Evolutionary conservation across 495 filamentous ascomycete genomes (phyloP), one percentile per base, ranked within the genome.

Genomic region (Immersiella caudata): DNA sequence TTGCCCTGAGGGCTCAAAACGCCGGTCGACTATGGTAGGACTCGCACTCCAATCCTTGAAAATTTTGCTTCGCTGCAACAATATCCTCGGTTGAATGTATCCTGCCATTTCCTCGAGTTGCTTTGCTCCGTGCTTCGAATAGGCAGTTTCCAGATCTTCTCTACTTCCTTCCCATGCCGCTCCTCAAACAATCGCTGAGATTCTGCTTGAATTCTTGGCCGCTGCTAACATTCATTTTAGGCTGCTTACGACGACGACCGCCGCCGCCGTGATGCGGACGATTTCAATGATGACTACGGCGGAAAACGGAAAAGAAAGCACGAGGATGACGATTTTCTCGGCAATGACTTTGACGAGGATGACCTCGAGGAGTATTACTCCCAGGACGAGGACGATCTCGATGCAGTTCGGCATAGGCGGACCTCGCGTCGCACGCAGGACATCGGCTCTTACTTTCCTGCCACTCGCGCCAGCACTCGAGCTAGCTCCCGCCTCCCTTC

Each of bases 331-430:
- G 67, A 62, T 36, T 70, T 69, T 22, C 27, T 27, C 18, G 58
- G 61, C 46, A 46, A 51, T 33, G 61, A 35, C 24, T 18, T 21
- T 6, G 54, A 62, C 5, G 72, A 75, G 22, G 73, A 78, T 18
- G 74, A 76, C 0, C 72, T 77, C 51, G 70, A 76, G 6, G 69
- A 79, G 8, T 73, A 68, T 12, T 73, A 75, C 14, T 78, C 79
- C 0, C 7, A 11, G 8, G 72, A 71, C 11, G 60, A 76, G 0
- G 72, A 74, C 11, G 65, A 70, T 24, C n/a, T 64, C 20, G 52
- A 54, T 3, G 16, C 20, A 14, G 22, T 25, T 29, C 11, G 18
- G 16, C 29, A 59, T 29, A 36, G 65, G 27, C 29, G 26, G 46
- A 60, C 69, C 24, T 49, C 67, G 9, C 46, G 65, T 22, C 62